Conservation (phyloP, 441 rosid species). For the Omphalea diandra region DNA sequence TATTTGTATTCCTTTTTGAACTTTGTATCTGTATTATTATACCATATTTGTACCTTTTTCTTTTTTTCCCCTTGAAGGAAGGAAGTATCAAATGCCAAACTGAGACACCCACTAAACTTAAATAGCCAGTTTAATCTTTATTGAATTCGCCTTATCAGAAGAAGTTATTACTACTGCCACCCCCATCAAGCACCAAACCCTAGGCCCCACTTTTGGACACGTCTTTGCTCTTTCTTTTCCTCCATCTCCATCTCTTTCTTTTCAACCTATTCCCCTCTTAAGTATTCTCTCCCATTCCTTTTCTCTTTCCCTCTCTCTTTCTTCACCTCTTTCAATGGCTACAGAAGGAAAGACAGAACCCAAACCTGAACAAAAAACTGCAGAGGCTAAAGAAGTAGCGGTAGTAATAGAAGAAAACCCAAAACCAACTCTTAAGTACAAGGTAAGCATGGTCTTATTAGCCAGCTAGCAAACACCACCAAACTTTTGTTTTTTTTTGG, state of each 20-base stretch:
- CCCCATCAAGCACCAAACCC: conserved; percentile 30
- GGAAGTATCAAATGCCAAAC: conserved; percentile 31
- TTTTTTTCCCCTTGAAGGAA: too few species aligned
- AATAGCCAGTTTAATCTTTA: not conserved
- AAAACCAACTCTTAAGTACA: conserved; percentile 42
- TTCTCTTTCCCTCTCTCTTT: conserved; percentile 10
- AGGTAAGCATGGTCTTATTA: conserved; percentile 33
- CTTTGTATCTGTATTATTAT: not conserved
- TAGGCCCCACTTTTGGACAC: conserved; percentile 9
- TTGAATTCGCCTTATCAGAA: not conserved
- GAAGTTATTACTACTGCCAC: conserved; percentile 15
- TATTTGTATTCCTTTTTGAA: not conserved
- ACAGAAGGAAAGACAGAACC: conserved; percentile 28
- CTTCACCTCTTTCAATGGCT: conserved; percentile 30
- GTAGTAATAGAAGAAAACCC: conserved; percentile 32
- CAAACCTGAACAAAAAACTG: conserved; percentile 23
- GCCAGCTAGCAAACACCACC: not conserved
- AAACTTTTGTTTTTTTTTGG: not conserved
- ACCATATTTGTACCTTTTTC: not conserved
- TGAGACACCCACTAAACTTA: conserved; percentile 17
- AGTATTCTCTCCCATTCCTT: not conserved
- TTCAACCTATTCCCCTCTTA: not conserved
- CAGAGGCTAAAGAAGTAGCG: conserved; percentile 31
- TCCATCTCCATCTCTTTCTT: not conserved
- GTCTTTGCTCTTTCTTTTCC: conserved; percentile 5